These are phyloP conservation scores for Calonectria naviculata DNA, from an alignment of 2,329 filamentous ascomycete genomes.

Conservation along the genomic window DNA sequence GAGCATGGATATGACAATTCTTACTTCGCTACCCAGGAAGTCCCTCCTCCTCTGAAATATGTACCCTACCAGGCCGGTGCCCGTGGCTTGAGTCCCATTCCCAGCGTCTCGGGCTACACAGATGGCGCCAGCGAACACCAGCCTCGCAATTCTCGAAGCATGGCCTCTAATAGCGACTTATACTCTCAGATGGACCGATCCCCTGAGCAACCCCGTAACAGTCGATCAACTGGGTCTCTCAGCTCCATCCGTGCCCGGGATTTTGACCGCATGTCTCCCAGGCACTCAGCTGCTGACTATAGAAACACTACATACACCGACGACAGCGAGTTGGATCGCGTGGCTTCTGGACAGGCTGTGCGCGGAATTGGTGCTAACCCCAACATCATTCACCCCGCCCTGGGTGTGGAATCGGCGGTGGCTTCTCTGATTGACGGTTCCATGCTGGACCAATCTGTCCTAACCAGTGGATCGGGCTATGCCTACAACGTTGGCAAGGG, in stretches of 20 bases:
- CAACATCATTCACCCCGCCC: slow-evolving; percentile 77
- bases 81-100: slow-evolving; percentile 86
- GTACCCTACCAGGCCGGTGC: slow-evolving; percentile 76
- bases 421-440: slow-evolving; percentile 88
- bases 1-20: slow-evolving; percentile 55
- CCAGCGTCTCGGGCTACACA: slow-evolving; percentile 89
- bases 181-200: slow-evolving; percentile 73
- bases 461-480: slow-evolving; percentile 70
- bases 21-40: slow-evolving; percentile 70
- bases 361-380: slow-evolving; percentile 78
- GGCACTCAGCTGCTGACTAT: slow-evolving; percentile 67
- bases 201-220: slow-evolving; percentile 47
- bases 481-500: slow-evolving; percentile 56
- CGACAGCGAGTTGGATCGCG: slow-evolving; percentile 67
- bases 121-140: slow-evolving; percentile 72
- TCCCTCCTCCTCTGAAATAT: slow-evolving; percentile 72
- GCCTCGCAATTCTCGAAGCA: slow-evolving; percentile 67
- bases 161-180: slow-evolving; percentile 61
- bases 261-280: slow-evolving; percentile 64
- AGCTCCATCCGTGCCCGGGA: slow-evolving; percentile 58
- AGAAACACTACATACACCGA: slow-evolving; percentile 62
- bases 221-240: slow-evolving; percentile 47
- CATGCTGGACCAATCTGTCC: slow-evolving; percentile 71
- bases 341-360: slow-evolving; percentile 76
- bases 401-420: slow-evolving; percentile 88